Evolutionary conservation across 129 eudicot genomes (phyloP).

Genomic region (Tagetes patula): DNA sequence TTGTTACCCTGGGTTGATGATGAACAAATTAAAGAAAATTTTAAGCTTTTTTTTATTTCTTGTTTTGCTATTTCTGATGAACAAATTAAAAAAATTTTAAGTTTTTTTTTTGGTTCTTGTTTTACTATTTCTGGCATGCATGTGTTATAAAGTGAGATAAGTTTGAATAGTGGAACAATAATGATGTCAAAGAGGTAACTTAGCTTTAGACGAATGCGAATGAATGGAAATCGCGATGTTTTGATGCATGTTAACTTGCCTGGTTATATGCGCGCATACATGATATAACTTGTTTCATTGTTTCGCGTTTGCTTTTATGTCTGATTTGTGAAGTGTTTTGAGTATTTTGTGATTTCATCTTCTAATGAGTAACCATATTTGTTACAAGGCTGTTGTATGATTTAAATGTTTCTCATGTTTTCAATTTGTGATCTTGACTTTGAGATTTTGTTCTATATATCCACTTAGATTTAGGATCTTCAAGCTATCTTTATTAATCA

Average conservation of each 20-base stretch:
- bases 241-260: background rate
- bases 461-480: background rate
- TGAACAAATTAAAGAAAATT: background rate
- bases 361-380: background rate
- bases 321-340: background rate
- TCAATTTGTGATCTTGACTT: background rate
- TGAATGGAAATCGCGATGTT: background rate
- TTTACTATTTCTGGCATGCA: background rate
- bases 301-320: background rate
- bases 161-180: background rate
- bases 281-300: background rate
- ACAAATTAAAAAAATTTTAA: too few relatives aligned
- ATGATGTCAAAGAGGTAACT: background rate
- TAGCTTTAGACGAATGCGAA: background rate
- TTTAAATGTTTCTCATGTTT: background rate
- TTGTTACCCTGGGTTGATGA: background rate
- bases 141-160: background rate
- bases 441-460: constrained; percentile 1
- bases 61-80: background rate
- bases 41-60: background rate
- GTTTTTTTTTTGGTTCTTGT: background rate
- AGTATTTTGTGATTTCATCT: background rate
- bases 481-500: background rate
- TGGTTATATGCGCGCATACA: background rate
- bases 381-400: constrained; percentile 6